These are phyloP conservation scores for Tephrocybe sp. DNA, from an alignment of 768 basidiomycete species.

Conservation along the genomic window DNA sequence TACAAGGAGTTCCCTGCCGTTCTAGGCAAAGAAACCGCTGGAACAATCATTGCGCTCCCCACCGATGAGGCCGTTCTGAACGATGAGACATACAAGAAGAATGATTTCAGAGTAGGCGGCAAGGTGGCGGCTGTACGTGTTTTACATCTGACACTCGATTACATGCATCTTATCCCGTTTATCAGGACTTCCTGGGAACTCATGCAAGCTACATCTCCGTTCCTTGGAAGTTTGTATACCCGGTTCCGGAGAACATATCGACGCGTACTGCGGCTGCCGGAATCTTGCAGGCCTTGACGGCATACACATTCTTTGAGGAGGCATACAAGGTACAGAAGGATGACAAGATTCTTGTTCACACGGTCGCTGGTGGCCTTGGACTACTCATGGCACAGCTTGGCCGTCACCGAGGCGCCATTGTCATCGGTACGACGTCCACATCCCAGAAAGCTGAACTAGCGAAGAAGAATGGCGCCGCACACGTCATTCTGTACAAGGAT, in stretches of 20 bases:
- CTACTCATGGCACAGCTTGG: slow-evolving; percentile 68
- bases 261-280: slow-evolving; percentile 66
- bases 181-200: slow-evolving; percentile 44
- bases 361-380: slow-evolving; percentile 89
- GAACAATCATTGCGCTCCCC: slow-evolving; percentile 74
- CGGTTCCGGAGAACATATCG: slow-evolving; percentile 64
- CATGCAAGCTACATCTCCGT: slow-evolving; percentile 75
- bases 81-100: slow-evolving; percentile 61
- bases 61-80: slow-evolving; percentile 60
- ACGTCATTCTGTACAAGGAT: slow-evolving; percentile 80
- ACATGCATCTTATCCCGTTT: not conserved
- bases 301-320: slow-evolving; percentile 76
- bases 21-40: slow-evolving; percentile 79
- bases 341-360: slow-evolving; percentile 83
- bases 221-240: slow-evolving; percentile 59
- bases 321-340: slow-evolving; percentile 80
- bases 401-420: slow-evolving; percentile 74
- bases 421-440: slow-evolving; percentile 93
- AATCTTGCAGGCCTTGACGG: slow-evolving; percentile 77
- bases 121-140: slow-evolving; percentile 66
- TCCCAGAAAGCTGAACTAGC: slow-evolving; percentile 82
- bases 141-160: not conserved
- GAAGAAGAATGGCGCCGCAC: slow-evolving; percentile 75
- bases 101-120: slow-evolving; percentile 66
- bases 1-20: slow-evolving; percentile 57